phyloP scores from a whole-genome alignment of 2,329 filamentous ascomycete genomes.

The Stemphylium beticola region DNA sequence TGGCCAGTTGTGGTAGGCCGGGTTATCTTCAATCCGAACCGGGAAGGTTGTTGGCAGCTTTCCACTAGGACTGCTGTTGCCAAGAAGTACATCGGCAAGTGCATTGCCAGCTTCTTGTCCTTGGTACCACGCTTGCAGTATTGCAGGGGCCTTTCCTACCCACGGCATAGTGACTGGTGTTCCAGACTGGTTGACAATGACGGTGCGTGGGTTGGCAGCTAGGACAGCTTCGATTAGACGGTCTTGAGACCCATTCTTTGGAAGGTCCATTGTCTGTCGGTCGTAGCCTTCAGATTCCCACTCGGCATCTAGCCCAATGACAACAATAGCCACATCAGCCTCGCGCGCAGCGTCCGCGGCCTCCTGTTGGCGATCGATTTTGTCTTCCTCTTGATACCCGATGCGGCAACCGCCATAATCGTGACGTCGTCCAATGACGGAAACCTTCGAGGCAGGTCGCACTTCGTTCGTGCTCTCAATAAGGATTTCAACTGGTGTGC shows the following conservation, averaged over 20 bases:
- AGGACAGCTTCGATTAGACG: constrained; percentile 69
- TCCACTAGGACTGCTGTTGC: constrained; percentile 74
- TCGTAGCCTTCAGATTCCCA: constrained; percentile 77
- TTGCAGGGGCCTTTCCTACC: constrained; percentile 67
- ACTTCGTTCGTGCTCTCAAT: constrained; percentile 72
- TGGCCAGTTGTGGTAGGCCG: constrained; percentile 75
- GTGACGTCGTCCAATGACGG: constrained; percentile 64
- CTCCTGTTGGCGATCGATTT: constrained; percentile 60
- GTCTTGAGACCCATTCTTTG: constrained; percentile 63
- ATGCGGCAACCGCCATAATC: constrained; percentile 75
- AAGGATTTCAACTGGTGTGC: constrained; percentile 65
- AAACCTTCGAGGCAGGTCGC: constrained; percentile 65
- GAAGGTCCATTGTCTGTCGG: constrained; percentile 66
- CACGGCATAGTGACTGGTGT: constrained; percentile 76
- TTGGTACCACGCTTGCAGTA: constrained; percentile 81
- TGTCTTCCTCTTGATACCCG: constrained; percentile 71
- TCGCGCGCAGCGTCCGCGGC: constrained; percentile 71
- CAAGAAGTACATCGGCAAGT: constrained; percentile 78
- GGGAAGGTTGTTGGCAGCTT: constrained; percentile 79
- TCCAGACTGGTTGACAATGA: constrained; percentile 77
- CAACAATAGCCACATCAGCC: constrained; percentile 78
- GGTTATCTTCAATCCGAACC: constrained; percentile 64
- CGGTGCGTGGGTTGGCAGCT: constrained; percentile 69
- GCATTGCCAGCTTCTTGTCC: constrained; percentile 86
- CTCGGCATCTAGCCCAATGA: constrained; percentile 77